Evolutionary conservation across 768 basidiomycete species (phyloP), one percentile per base, ranked within the genome.

Genomic region (Boletus pseudo-olivaceus): DNA sequence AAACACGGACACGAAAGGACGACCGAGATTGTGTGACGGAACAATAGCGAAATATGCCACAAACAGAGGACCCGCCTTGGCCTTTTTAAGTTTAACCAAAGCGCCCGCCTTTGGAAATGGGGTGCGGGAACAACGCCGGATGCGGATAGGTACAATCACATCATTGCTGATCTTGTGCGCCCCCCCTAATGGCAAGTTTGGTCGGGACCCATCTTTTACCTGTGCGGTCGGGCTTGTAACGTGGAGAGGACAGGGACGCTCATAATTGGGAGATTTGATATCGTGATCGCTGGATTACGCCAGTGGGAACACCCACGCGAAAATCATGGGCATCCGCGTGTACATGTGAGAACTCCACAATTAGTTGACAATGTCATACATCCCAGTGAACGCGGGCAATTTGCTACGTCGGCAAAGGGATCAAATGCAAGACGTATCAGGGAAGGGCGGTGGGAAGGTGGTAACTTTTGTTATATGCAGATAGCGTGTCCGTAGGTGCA

Each of bases 131-230:
- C 35, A 37, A 47, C 44, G n/a, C 44, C 26, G 4, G 39, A 52
- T 62, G 47, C 27, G 40, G 60, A 51, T 53, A 64, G 52, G 47
- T 30, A 65, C 57, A 14, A 64, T 66, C 53, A 48, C 45, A 61
- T 53, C 58, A 53, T 23, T 29, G 44, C 30, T 48, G 35, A 53
- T 43, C 41, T 39, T 39, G 27, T 50, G 47, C 20, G 33, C 30
- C 27, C 51, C n/a, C 23, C 30, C 19, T 39, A 47, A 50, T 34
- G 53, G 20, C 10, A 54, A 45, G 42, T 57, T 47, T 34, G 49
- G 45, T 20, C 37, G 49, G 46, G 30, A 23, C 38, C 33, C 47
- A 46, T 42, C 50, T 39, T 41, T 49, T 32, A 17, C 47, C 27
- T 42, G 41, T 52, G 39, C 27, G 33, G 47, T 53, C 37, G 33